Evolutionary conservation across 2,329 filamentous ascomycete species (phyloP), one percentile per base, ranked within the genome.

Genomic region (Colletotrichum agaves): DNA sequence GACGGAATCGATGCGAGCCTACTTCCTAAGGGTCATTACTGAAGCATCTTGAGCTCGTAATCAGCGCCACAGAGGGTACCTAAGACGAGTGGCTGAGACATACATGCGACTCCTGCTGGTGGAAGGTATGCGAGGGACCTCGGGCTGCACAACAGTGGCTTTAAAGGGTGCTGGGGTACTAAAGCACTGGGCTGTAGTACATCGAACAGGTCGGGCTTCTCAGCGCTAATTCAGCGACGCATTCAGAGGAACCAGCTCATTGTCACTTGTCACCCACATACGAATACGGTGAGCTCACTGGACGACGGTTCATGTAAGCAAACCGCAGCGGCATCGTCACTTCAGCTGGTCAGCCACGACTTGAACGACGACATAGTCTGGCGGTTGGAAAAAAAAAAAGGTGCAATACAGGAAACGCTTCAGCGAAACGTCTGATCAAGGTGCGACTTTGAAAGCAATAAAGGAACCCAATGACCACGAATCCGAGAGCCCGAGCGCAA

Each of bases 241-340:
- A 21, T 21, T n/a, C n/a, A n/a, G n/a, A n/a, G n/a, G n/a, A n/a
- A 49, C 59, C 27, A 11, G 27, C 44, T n/a, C n/a, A 15, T 41
- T 6, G 63, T 52, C 59, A 58, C 27, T 63, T 46, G 63, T 57
- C 52, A 46, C 59, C 21, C 31, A 43, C 35, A 39, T 50, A 27
- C 23, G 7, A 44, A 35, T 43, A 50, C 35, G 35, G 52, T 13
- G 8, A 19, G 7, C 37, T n/a, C 15, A 23, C 19, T 31, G n/a
- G 23, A 43, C 10, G 15, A 43, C 15, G 3, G 4, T 23, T 33
- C 35, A 35, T 21, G 21, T 39, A 8, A 50, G 37, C 43, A 49
- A 17, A 49, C 43, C 49, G 10, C 31, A 19, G 46, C 19, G 23
- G 50, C 31, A 47, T 37, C 15, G 33, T 15, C 27, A 39, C 44